These are phyloP conservation scores for Syzygium aromaticum DNA, from an alignment of 345 rosid genomes.

Conservation along the genomic window DNA sequence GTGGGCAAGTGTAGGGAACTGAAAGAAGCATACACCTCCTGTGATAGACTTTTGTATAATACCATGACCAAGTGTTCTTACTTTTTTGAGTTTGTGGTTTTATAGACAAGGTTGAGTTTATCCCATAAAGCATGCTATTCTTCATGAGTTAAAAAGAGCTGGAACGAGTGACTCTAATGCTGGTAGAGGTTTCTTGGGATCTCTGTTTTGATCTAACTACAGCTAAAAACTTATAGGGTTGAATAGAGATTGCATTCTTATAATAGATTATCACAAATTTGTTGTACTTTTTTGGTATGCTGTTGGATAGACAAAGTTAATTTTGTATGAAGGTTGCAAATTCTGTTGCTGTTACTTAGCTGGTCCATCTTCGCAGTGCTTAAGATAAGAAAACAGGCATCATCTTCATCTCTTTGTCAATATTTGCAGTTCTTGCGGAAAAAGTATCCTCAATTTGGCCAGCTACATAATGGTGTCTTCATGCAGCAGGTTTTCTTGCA, in stretches of 20 bases:
- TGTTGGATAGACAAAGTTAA: neutral
- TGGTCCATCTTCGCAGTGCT: neutral
- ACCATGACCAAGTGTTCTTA: neutral
- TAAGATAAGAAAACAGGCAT: neutral
- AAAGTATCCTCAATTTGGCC: constrained; percentile 93
- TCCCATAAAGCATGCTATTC: neutral
- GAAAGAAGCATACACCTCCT: neutral
- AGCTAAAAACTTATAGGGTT: neutral
- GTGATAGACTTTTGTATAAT: neutral
- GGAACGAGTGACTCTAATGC: neutral
- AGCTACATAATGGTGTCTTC: constrained; percentile 81
- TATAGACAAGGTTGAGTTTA: neutral
- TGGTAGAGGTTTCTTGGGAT: neutral
- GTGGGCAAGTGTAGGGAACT: neutral
- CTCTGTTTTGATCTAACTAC: neutral
- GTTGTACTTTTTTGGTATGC: neutral
- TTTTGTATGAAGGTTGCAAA: neutral
- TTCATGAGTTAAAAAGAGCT: neutral
- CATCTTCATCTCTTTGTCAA: neutral
- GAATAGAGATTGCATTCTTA: neutral
- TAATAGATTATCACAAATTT: neutral
- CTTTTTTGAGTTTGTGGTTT: neutral
- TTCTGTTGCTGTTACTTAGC: neutral
- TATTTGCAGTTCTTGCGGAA: constrained; percentile 67
- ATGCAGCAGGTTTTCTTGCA: constrained; percentile 77